Evolutionary conservation across 1,284 basidiomycete species (phyloP).

Genomic region (Tetrapyrgos nigripes): DNA sequence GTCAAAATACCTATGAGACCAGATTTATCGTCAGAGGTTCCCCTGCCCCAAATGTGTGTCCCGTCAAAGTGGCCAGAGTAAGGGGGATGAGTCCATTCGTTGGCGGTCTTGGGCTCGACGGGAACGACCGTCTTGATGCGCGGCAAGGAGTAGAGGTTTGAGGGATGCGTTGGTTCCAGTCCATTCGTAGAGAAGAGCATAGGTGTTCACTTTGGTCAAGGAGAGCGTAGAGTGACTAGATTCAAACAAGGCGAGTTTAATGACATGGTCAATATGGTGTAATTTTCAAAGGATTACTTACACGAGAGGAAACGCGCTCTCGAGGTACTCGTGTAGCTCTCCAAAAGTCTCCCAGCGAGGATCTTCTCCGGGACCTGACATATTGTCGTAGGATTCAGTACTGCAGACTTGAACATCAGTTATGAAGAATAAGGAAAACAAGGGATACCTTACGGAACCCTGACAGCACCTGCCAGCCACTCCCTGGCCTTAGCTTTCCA

Average conservation of each 20-base stretch:
- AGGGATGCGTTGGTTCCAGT: constrained; percentile 63
- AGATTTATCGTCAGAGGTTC: constrained; percentile 66
- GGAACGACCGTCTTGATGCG: constrained; percentile 80
- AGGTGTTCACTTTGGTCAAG: constrained; percentile 66
- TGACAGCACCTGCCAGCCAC: constrained; percentile 43
- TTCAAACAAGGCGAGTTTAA: neutral
- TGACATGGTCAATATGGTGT: neutral
- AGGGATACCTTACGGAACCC: constrained; percentile 38
- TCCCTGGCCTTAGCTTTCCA: constrained; percentile 37
- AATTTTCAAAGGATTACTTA: constrained; percentile 30
- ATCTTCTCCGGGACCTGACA: constrained; percentile 54
- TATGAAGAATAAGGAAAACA: neutral
- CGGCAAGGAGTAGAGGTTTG: constrained; percentile 73
- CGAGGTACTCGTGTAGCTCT: constrained; percentile 54
- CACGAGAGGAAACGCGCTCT: constrained; percentile 52
- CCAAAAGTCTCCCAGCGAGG: constrained; percentile 56
- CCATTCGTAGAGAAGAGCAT: constrained; percentile 75
- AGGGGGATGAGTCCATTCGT: constrained; percentile 65
- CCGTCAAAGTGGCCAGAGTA: constrained; percentile 71
- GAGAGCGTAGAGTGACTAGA: constrained; percentile 54
- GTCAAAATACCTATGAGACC: constrained; percentile 47
- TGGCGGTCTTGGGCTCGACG: constrained; percentile 58
- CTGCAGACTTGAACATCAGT: constrained; percentile 25
- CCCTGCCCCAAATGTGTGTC: constrained; percentile 61
- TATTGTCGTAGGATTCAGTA: constrained; percentile 55